phyloP scores from a whole-genome alignment of 148 eudicot species.

The Simmondsia chinensis region DNA sequence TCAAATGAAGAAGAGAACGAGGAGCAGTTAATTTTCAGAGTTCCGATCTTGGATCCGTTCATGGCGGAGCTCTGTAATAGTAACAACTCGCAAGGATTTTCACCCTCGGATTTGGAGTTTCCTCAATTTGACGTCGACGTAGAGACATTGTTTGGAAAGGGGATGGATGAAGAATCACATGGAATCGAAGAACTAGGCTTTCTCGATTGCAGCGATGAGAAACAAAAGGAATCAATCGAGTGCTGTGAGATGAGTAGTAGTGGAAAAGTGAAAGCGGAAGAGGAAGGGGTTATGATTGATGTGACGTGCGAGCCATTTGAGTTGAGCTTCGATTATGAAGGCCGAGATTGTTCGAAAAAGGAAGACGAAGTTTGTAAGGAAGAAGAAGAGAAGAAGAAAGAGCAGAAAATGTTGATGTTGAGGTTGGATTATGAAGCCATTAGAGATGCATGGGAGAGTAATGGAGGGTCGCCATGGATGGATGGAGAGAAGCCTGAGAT shows the following conservation, averaged over 20 bases:
- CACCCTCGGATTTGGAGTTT: slow-evolving; percentile 56
- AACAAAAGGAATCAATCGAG: background rate
- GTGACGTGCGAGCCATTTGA: slow-evolving; percentile 42
- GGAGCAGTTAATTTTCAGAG: slow-evolving; percentile 69
- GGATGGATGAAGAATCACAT: slow-evolving; percentile 50
- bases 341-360: slow-evolving; percentile 24
- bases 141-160: slow-evolving; percentile 68
- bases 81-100: slow-evolving; percentile 22
- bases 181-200: slow-evolving; percentile 67
- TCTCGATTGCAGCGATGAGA: slow-evolving; percentile 12
- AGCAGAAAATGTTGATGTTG: slow-evolving; percentile 30
- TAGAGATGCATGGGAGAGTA: slow-evolving; percentile 49
- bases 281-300: slow-evolving; percentile 9
- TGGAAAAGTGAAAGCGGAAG: slow-evolving; percentile 36
- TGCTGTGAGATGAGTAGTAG: background rate
- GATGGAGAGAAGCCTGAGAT: slow-evolving; percentile 57
- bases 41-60: slow-evolving; percentile 61
- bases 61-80: slow-evolving; percentile 22
- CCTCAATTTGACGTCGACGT: slow-evolving; percentile 82
- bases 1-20: slow-evolving; percentile 40
- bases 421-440: slow-evolving; percentile 61
- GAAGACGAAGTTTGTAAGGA: slow-evolving; percentile 6
- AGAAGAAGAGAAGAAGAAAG: slow-evolving; percentile 13
- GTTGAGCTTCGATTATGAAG: slow-evolving; percentile 51
- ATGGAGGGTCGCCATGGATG: slow-evolving; percentile 60